Evolutionary conservation across 352 stramenopile species (phyloP), one percentile per base, ranked within the genome.

Genomic region (Globisporangium alternatum): DNA sequence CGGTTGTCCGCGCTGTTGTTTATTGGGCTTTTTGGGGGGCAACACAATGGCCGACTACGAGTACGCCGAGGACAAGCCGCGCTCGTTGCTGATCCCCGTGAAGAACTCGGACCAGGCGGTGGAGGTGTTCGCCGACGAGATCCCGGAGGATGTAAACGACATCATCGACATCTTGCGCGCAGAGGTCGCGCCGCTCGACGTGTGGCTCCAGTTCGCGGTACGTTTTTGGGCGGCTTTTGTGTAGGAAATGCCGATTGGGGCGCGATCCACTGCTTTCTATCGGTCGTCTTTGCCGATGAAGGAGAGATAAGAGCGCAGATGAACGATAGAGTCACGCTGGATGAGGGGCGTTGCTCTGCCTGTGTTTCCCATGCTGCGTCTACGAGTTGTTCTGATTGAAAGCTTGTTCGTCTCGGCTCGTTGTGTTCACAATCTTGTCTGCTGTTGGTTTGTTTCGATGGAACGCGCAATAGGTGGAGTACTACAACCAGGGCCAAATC

Each of bases 151-250:
- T 60, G 88, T 95, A 9, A 96, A 95, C 71, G 89, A 97, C 65
- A 95, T 97, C 64, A 95, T 97, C 65, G 90, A 96, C 63, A 96
- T 97, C 47, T 68, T 97, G 55, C 86, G 90, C 58, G 90, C 90
- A 3, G 90, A 97, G 67, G 86, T 97, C 53, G 90, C 90, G 66
- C 89, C 90, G 62, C 77, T 97, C 52, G 79, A 96, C 65, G 89
- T 97, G 30, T 97, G 90, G 90, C 80, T 97, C 55, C 82, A 94
- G 60, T 95, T 97, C 70, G 90, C 90, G 41, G 89, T 94, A 72
- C 68, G 84, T 73, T 28, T 31, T 31, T 28, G 25, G 25, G 25
- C 25, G 7, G 2, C 25, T 47, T 15, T 44, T 41, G 25, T 25
- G 13, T 41, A 5, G 15, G 37, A n/a, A 25, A 62, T 43, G 9